Percentiles rank a stretch among this genome's conserved stretches.
These are phyloP conservation scores for Paxillus rubicundulus DNA, from an alignment of 768 basidiomycete genomes.

Conservation along the genomic window DNA sequence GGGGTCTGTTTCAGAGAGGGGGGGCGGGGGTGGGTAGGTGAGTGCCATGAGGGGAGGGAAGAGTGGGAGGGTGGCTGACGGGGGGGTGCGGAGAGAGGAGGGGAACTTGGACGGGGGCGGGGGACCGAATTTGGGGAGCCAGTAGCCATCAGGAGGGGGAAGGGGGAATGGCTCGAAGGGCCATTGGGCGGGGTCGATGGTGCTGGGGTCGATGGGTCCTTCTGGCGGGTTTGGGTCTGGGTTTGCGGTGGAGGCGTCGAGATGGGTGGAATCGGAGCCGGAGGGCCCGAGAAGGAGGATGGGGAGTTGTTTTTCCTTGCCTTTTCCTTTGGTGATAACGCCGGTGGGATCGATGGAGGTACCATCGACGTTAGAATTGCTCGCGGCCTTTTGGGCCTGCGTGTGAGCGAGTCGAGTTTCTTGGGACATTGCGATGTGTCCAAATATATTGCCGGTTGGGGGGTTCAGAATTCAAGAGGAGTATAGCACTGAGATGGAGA, in stretches of 20 bases:
- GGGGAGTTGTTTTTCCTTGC: constrained; percentile 3
- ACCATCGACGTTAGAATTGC: not conserved
- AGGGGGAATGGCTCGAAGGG: constrained; percentile 29
- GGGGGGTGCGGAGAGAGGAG: not conserved
- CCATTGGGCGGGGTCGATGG: constrained; percentile 15
- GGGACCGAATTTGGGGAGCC: constrained; percentile 22
- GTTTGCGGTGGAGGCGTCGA: not conserved
- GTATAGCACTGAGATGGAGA: not conserved
- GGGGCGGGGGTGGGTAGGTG: constrained; percentile 26
- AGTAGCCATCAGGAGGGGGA: constrained; percentile 26
- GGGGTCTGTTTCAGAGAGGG: constrained; percentile 25
- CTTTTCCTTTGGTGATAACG: constrained; percentile 2
- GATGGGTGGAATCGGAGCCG: not conserved
- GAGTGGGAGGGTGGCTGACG: constrained; percentile 5
- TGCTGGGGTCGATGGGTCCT: not conserved
- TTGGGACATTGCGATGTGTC: not conserved
- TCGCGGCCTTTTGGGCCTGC: not conserved
- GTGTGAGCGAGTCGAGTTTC: not conserved
- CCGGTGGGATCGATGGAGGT: not conserved
- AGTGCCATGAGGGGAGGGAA: constrained; percentile 29
- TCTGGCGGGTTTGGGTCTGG: not conserved
- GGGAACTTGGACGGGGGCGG: constrained; percentile 7
- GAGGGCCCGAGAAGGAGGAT: not conserved
- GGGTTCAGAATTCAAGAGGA: not conserved
- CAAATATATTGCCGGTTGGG: not conserved